Percentiles rank a stretch among this genome's conserved stretches.
phyloP scores from a whole-genome alignment of 345 rosid species.

The Arabis hirsuta region DNA sequence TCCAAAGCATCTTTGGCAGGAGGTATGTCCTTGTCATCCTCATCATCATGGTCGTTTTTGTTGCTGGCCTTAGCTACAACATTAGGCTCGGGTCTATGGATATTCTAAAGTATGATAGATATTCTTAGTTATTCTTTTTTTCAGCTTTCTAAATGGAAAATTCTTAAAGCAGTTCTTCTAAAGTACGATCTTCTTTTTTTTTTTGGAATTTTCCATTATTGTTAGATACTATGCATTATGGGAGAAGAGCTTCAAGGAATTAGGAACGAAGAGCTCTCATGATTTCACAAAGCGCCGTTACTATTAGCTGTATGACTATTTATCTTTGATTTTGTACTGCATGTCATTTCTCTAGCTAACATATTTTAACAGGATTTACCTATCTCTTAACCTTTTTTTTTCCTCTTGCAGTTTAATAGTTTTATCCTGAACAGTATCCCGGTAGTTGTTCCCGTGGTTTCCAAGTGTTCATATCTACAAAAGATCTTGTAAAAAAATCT shows the following conservation, averaged over 20 bases:
- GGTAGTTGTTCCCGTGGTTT: slow-evolving; percentile 76
- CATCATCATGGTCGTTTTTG: no score
- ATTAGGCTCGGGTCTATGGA: slow-evolving; percentile 60
- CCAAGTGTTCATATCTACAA: slow-evolving; percentile 20
- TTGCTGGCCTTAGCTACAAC: no score
- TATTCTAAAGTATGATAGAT: slow-evolving; percentile 79
- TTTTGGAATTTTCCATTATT: slow-evolving; percentile 19
- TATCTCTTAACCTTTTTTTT: slow-evolving; percentile 9
- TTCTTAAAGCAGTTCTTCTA: slow-evolving; percentile 9
- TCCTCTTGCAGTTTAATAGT: slow-evolving; percentile 72
- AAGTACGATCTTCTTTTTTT: background rate
- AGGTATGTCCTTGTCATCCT: no score
- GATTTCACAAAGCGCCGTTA: slow-evolving; percentile 86
- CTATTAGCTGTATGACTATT: slow-evolving; percentile 70
- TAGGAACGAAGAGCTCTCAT: slow-evolving; percentile 77
- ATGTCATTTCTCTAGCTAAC: background rate
- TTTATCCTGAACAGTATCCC: slow-evolving; percentile 89
- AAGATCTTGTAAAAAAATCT: no score
- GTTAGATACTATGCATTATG: slow-evolving; percentile 84
- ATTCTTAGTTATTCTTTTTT: slow-evolving; percentile 2
- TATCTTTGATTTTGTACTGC: background rate
- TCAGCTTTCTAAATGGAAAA: slow-evolving; percentile 14
- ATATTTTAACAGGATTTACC: no score
- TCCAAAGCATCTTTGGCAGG: no score
- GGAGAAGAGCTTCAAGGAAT: slow-evolving; percentile 84